These are phyloP conservation scores for Dactylorhiza incarnata DNA, from an alignment of 106 monocot species.

Conservation along the genomic window DNA sequence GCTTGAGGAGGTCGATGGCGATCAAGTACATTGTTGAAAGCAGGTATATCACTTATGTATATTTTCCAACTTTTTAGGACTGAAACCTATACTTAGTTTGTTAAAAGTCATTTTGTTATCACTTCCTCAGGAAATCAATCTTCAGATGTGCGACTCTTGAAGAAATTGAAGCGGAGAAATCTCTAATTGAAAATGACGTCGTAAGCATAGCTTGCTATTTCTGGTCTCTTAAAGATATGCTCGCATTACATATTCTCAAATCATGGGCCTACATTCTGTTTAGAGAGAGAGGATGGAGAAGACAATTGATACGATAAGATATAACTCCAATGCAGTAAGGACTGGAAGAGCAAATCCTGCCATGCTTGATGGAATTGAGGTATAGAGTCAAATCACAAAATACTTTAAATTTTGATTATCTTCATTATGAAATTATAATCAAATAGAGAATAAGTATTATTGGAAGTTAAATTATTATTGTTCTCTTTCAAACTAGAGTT, in stretches of 20 bases:
- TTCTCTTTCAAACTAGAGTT: too few species aligned
- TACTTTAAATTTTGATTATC: not conserved
- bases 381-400: slow-evolving; percentile 13
- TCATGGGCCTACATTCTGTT: slow-evolving; percentile 6
- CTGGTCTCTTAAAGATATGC: not conserved
- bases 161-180: slow-evolving; percentile 85
- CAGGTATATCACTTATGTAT: not conserved
- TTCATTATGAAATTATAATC: not conserved
- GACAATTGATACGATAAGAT: slow-evolving; percentile 66
- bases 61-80: not conserved
- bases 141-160: slow-evolving; percentile 77
- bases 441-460: not conserved
- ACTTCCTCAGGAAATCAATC: slow-evolving; percentile 32
- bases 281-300: slow-evolving; percentile 94
- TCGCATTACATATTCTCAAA: not conserved
- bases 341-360: slow-evolving; percentile 93
- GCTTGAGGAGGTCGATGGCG: not conserved
- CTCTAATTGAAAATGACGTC: slow-evolving; percentile 55
- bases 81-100: not conserved
- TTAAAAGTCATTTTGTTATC: slow-evolving; percentile 6
- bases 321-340: slow-evolving; percentile 81
- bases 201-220: slow-evolving; percentile 24
- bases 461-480: too few species aligned
- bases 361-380: slow-evolving; percentile 93
- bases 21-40: slow-evolving; percentile 1